phyloP scores from a whole-genome alignment of 257 asterid species.

The Ligustrum vulgare region DNA sequence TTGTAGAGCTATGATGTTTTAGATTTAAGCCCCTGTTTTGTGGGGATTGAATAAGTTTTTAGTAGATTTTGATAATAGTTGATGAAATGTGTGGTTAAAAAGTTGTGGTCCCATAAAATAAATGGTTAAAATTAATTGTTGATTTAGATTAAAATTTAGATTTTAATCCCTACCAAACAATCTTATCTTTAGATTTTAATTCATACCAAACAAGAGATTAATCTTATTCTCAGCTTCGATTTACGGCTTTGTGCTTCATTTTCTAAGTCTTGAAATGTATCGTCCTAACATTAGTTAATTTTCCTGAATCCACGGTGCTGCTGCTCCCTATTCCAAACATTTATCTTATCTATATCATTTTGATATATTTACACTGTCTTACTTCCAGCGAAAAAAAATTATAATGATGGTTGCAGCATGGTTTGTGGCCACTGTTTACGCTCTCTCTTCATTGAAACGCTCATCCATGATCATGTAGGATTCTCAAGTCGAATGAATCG shows the following conservation, averaged over 20 bases:
- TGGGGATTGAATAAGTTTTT: no score
- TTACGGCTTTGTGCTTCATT: not conserved
- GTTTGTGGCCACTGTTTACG: constrained; percentile 10
- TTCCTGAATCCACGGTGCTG: not conserved
- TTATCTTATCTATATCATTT: no score
- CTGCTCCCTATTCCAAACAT: no score
- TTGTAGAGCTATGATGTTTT: not conserved
- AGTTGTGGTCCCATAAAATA: no score
- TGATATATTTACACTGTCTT: not conserved
- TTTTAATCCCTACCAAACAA: no score
- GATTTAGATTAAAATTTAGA: no score
- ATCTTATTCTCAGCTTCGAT: not conserved
- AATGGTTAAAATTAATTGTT: no score
- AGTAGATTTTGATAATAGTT: no score
- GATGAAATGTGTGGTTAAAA: no score
- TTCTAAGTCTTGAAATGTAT: not conserved
- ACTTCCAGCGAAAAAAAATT: constrained; percentile 27
- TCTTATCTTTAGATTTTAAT: no score
- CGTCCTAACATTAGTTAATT: not conserved
- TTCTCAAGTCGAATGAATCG: constrained; percentile 14
- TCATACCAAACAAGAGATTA: not conserved
- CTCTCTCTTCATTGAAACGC: constrained; percentile 21
- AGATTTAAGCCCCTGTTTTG: not conserved
- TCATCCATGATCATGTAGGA: constrained; percentile 8
- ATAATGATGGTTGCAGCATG: constrained; percentile 22